Evolutionary conservation across 2,329 filamentous ascomycete species (phyloP).

Genomic region (Nigrospora osmanthi): DNA sequence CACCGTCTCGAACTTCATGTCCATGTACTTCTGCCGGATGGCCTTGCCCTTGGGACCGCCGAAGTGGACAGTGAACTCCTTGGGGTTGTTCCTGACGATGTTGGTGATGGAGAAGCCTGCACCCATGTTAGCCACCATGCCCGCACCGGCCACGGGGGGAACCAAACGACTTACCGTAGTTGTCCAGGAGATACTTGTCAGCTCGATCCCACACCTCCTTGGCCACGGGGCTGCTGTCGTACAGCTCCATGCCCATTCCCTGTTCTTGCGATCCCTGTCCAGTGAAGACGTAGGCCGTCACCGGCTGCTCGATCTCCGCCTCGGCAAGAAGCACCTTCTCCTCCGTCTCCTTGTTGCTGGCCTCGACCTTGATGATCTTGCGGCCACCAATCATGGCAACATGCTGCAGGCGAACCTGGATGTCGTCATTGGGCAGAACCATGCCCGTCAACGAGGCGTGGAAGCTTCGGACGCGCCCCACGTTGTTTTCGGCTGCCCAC

Average conservation of each 20-base stretch:
- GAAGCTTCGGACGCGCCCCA: slow-evolving; percentile 95
- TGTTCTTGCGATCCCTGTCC: slow-evolving; percentile 98
- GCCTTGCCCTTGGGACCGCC: slow-evolving; percentile 94
- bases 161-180: slow-evolving; percentile 66
- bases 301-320: slow-evolving; percentile 95
- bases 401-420: slow-evolving; percentile 92
- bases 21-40: slow-evolving; percentile 98
- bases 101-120: slow-evolving; percentile 91
- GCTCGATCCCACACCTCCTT: slow-evolving; percentile 97
- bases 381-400: slow-evolving; percentile 96
- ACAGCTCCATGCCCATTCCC: slow-evolving; percentile 99
- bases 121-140: slow-evolving; percentile 3
- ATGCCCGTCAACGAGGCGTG: slow-evolving; percentile 96
- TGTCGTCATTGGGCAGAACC: slow-evolving; percentile 93
- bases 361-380: slow-evolving; percentile 99
- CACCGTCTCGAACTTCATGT: slow-evolving; percentile 99
- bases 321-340: slow-evolving; percentile 94
- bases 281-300: slow-evolving; percentile 95
- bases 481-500: slow-evolving; percentile 98
- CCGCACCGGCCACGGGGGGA: background rate
- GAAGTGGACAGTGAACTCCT: slow-evolving; percentile 97
- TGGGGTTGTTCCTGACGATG: slow-evolving; percentile 99
- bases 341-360: slow-evolving; percentile 88
- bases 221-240: slow-evolving; percentile 85
- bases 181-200: slow-evolving; percentile 96